Evolutionary conservation across 805 yeast genomes (phyloP).

Genomic region (Yarrowia sp.): DNA sequence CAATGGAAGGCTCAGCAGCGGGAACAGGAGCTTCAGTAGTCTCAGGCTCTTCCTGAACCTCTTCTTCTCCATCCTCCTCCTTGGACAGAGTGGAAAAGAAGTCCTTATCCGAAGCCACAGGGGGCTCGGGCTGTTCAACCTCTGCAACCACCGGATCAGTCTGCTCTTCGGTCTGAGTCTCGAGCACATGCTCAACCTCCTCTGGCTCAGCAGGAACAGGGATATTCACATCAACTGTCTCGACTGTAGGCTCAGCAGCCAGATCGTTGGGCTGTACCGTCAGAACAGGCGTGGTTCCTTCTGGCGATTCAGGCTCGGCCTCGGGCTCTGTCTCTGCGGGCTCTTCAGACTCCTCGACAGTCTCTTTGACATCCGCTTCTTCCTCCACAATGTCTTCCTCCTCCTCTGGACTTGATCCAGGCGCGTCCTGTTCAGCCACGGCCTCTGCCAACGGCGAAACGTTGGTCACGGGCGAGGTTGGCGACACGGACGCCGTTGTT

Average conservation of each 20-base stretch:
- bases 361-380: background rate
- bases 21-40: background rate
- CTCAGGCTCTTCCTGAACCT: background rate
- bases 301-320: background rate
- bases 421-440: background rate
- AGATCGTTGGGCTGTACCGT: slow-evolving; percentile 11
- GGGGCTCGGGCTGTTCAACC: background rate
- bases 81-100: slow-evolving; percentile 18
- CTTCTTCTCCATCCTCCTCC: slow-evolving; percentile 10
- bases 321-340: background rate
- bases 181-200: background rate
- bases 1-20: background rate
- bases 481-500: background rate
- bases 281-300: slow-evolving; percentile 1
- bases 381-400: background rate
- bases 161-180: background rate
- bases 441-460: background rate
- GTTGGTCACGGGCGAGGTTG: background rate
- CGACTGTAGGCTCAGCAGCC: slow-evolving; percentile 4
- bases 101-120: slow-evolving; percentile 11
- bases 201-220: slow-evolving; percentile 25
- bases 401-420: background rate
- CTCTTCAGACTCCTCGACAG: background rate
- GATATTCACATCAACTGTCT: background rate
- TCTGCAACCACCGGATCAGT: background rate